phyloP scores from a whole-genome alignment of 1,284 basidiomycete genomes.

The Agroathelia rolfsii region DNA sequence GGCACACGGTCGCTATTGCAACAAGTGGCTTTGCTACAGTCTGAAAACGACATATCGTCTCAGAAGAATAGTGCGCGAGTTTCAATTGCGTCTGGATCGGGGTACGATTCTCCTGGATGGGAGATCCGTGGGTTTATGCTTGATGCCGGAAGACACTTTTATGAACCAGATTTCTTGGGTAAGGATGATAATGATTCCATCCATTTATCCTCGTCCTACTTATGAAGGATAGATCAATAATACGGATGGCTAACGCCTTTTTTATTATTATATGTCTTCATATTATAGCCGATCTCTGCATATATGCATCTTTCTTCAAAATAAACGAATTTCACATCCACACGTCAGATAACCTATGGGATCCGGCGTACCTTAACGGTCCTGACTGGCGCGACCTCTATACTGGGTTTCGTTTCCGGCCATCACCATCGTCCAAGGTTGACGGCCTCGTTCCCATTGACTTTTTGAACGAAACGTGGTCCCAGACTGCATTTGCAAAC shows the following conservation, averaged over 20 bases:
- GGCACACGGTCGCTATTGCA: conserved; percentile 29
- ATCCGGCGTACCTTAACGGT: conserved; percentile 20
- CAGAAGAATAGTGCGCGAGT: too few relatives aligned
- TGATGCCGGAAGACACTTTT: conserved; percentile 28
- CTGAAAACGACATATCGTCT: conserved; percentile 10
- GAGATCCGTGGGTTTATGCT: conserved; percentile 30
- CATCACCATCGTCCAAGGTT: conserved; percentile 18
- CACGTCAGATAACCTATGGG: conserved; percentile 27
- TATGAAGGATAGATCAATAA: too few relatives aligned
- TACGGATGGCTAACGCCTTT: too few relatives aligned
- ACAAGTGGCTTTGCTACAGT: conserved; percentile 21
- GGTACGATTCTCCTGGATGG: conserved; percentile 27
- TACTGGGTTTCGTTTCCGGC: conserved; percentile 26
- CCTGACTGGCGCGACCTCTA: conserved; percentile 23
- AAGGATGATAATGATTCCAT: conserved; percentile 4
- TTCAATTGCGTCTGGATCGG: conserved; percentile 19
- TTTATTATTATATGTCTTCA: neutral
- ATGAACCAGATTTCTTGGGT: conserved; percentile 22
- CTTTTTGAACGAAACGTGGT: conserved; percentile 26
- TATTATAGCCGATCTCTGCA: conserved; percentile 23
- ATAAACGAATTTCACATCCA: conserved; percentile 26
- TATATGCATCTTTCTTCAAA: conserved; percentile 30
- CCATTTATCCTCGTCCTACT: conserved; percentile 1
- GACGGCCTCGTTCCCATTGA: conserved; percentile 18
- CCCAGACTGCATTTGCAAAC: conserved; percentile 15